Conservation (phyloP, 2,329 filamentous ascomycete species). For the Xylaria sp. region DNA sequence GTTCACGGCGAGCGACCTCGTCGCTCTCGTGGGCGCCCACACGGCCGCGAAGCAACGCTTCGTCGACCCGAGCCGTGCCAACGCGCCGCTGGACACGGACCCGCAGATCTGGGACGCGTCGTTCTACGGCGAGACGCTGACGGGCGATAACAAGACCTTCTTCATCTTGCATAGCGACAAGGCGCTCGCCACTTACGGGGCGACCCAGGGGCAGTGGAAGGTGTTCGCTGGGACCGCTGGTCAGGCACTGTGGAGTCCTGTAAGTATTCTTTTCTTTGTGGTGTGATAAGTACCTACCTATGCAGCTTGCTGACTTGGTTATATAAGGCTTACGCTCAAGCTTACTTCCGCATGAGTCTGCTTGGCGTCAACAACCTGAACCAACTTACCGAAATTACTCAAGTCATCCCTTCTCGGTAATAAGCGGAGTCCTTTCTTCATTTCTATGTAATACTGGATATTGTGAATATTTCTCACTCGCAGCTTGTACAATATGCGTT, state of each 20-base stretch:
- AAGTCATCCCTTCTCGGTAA: constrained; percentile 49
- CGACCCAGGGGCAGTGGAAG: constrained; percentile 41
- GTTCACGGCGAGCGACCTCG: constrained; percentile 60
- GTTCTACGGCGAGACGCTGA: constrained; percentile 59
- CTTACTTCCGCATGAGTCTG: constrained; percentile 57
- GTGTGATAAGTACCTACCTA: neutral
- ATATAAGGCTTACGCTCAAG: constrained; percentile 51
- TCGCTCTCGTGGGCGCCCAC: constrained; percentile 66
- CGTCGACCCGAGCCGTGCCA: constrained; percentile 53
- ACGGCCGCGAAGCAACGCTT: constrained; percentile 59
- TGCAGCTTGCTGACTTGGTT: constrained; percentile 7
- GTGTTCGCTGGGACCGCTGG: constrained; percentile 41
- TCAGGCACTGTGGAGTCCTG: constrained; percentile 40
- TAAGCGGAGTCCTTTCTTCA: no score
- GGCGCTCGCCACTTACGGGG: constrained; percentile 40
- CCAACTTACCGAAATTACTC: constrained; percentile 56
- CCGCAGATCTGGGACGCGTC: constrained; percentile 61
- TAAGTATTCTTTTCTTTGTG: constrained; percentile 36
- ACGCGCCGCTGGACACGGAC: constrained; percentile 58
- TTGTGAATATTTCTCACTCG: neutral
- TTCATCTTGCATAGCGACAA: constrained; percentile 50
- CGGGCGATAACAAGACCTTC: constrained; percentile 44
- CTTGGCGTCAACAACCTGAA: constrained; percentile 59
- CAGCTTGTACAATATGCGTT: neutral
- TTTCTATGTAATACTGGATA: neutral